phyloP scores from a whole-genome alignment of 225 moss, liverwort and hornwort genomes.

The Ulota crispa region DNA sequence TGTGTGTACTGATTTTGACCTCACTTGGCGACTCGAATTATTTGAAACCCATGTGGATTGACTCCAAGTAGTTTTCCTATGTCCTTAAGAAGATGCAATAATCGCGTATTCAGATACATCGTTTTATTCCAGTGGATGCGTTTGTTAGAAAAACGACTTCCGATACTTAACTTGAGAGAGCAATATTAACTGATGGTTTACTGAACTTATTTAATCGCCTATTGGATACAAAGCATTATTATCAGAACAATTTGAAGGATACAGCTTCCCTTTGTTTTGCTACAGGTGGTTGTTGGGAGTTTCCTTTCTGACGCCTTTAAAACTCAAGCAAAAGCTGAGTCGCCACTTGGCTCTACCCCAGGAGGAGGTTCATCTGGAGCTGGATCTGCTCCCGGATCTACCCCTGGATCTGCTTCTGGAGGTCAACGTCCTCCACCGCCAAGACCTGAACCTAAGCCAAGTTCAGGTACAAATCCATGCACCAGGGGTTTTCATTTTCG shows the following conservation, averaged over 20 bases:
- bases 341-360: slow-evolving; percentile 51
- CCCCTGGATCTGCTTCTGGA: slow-evolving; percentile 44
- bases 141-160: background rate
- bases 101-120: background rate
- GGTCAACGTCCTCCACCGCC: slow-evolving; percentile 47
- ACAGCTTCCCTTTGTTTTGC: slow-evolving; percentile 19
- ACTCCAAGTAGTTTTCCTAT: background rate
- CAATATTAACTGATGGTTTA: background rate
- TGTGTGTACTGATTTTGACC: background rate
- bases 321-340: slow-evolving; percentile 44
- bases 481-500: slow-evolving; percentile 17
- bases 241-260: slow-evolving; percentile 6
- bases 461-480: slow-evolving; percentile 41
- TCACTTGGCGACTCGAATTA: background rate
- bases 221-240: background rate
- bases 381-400: slow-evolving; percentile 39
- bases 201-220: background rate
- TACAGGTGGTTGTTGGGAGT: slow-evolving; percentile 69
- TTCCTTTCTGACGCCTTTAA: slow-evolving; percentile 55
- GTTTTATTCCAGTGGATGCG: background rate
- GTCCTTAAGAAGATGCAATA: background rate
- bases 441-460: slow-evolving; percentile 51
- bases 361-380: slow-evolving; percentile 59
- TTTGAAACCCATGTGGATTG: background rate
- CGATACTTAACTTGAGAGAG: background rate